These are phyloP conservation scores for Cryptosporidium viatorum DNA, from an alignment of 169 alveolate species.

Conservation along the genomic window DNA sequence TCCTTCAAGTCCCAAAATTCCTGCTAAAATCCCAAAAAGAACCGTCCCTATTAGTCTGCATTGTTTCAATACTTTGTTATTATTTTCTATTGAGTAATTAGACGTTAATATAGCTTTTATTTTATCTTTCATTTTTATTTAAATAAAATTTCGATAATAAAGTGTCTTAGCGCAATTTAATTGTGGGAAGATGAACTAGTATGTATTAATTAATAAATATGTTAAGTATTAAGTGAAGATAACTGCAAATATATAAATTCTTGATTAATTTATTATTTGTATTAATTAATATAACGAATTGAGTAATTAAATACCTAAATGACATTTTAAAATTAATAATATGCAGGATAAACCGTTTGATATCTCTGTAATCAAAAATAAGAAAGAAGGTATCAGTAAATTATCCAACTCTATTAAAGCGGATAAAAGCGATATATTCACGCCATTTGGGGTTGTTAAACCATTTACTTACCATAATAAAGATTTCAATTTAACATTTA, in stretches of 20 bases:
- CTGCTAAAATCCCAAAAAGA: slow-evolving; percentile 40
- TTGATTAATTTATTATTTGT: too few species aligned
- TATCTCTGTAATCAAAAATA: neutral
- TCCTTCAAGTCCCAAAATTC: slow-evolving; percentile 38
- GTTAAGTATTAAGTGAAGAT: neutral
- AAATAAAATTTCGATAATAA: neutral
- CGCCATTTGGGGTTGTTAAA: slow-evolving; percentile 51
- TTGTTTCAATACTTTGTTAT: slow-evolving; percentile 21
- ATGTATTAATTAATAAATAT: neutral
- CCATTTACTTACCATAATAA: neutral
- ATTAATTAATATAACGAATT: too few species aligned
- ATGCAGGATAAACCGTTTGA: slow-evolving; percentile 35
- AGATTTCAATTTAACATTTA: neutral
- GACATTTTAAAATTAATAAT: neutral
- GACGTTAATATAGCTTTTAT: slow-evolving; percentile 4
- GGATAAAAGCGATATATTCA: neutral
- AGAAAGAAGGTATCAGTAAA: neutral
- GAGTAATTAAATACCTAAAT: neutral
- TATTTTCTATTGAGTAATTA: slow-evolving; percentile 24
- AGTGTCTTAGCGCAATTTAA: slow-evolving; percentile 6
- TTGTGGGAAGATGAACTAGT: neutral
- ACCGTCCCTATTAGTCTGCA: slow-evolving; percentile 33
- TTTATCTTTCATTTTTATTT: slow-evolving; percentile 10
- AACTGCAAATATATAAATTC: neutral
- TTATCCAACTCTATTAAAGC: neutral